phyloP scores from a whole-genome alignment of 345 rosid species.

The Capsella bursapastoris region DNA sequence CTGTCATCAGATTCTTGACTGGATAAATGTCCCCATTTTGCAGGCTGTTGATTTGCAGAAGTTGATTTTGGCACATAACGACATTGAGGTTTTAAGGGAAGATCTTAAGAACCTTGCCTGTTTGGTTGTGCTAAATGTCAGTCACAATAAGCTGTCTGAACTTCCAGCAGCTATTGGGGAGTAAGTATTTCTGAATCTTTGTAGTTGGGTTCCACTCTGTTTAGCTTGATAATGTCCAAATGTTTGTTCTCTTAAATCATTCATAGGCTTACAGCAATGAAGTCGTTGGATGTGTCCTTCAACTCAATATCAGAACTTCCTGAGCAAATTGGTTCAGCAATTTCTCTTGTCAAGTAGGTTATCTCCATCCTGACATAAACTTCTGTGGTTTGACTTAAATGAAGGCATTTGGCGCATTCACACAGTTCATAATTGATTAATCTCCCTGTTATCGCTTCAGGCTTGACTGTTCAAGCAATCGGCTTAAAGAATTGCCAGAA shows the following conservation, averaged over 20 bases:
- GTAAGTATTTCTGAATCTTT: conserved; percentile 54
- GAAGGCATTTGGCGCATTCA: conserved; percentile 6
- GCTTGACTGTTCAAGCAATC: conserved; percentile 87
- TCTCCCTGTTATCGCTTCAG: conserved; percentile 50
- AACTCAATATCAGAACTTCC: conserved; percentile 67
- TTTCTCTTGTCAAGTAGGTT: conserved; percentile 86
- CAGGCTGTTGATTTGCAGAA: conserved; percentile 90
- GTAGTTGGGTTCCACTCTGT: background rate
- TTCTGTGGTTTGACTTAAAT: conserved; percentile 4
- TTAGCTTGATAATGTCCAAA: conserved; percentile 16
- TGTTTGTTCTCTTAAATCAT: background rate
- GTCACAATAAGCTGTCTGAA: conserved; percentile 69
- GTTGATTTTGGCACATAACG: conserved; percentile 91
- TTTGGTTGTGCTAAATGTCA: conserved; percentile 75
- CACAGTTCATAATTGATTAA: conserved; percentile 26
- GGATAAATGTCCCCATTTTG: conserved; percentile 15
- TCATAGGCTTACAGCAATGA: conserved; percentile 75
- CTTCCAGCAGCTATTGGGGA: conserved; percentile 87
- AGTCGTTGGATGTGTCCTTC: conserved; percentile 80
- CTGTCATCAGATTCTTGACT: conserved; percentile 9
- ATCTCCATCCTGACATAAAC: conserved; percentile 12
- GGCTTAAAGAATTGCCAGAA: conserved; percentile 72
- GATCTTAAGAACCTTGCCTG: conserved; percentile 71
- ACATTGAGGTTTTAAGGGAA: conserved; percentile 73
- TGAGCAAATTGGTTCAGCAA: conserved; percentile 80